Conservation (phyloP, 148 eudicot genomes). For the Vaccinium darrowii region DNA sequence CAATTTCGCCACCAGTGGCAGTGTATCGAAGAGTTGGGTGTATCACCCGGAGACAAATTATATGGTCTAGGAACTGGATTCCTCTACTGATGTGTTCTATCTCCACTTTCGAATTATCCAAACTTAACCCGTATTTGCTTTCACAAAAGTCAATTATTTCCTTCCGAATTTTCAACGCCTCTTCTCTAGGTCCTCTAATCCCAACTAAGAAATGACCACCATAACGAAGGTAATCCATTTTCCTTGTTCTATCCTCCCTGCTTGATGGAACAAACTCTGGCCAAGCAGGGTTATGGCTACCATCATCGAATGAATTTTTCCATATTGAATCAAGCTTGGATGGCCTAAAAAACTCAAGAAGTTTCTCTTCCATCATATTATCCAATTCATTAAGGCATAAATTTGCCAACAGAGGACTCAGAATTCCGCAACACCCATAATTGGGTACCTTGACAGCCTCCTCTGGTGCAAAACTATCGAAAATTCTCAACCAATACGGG, state of each 20-base stretch:
- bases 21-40: slow-evolving; percentile 91
- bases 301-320: slow-evolving; percentile 54
- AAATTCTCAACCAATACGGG: slow-evolving; percentile 86
- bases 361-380: slow-evolving; percentile 67
- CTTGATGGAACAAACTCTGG: slow-evolving; percentile 97
- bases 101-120: slow-evolving; percentile 80
- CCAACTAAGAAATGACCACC: slow-evolving; percentile 91
- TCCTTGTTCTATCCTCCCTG: slow-evolving; percentile 72
- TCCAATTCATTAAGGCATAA: slow-evolving; percentile 79
- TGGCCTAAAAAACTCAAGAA: slow-evolving; percentile 56
- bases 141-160: slow-evolving; percentile 61
- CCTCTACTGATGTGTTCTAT: slow-evolving; percentile 90
- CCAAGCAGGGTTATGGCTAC: slow-evolving; percentile 93
- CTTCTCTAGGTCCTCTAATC: slow-evolving; percentile 86
- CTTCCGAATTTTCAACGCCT: slow-evolving; percentile 65
- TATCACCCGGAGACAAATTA: slow-evolving; percentile 73
- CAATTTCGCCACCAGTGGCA: slow-evolving; percentile 67
- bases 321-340: slow-evolving; percentile 56
- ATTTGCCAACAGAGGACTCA: slow-evolving; percentile 85
- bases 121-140: slow-evolving; percentile 46
- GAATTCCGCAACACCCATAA: slow-evolving; percentile 83
- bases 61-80: slow-evolving; percentile 79
- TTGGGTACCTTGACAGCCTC: slow-evolving; percentile 81
- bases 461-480: slow-evolving; percentile 76
- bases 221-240: slow-evolving; percentile 83